Evolutionary conservation across 805 yeast species (phyloP), one percentile per base, ranked within the genome.

Genomic region (Wickerhamiella brachini): DNA sequence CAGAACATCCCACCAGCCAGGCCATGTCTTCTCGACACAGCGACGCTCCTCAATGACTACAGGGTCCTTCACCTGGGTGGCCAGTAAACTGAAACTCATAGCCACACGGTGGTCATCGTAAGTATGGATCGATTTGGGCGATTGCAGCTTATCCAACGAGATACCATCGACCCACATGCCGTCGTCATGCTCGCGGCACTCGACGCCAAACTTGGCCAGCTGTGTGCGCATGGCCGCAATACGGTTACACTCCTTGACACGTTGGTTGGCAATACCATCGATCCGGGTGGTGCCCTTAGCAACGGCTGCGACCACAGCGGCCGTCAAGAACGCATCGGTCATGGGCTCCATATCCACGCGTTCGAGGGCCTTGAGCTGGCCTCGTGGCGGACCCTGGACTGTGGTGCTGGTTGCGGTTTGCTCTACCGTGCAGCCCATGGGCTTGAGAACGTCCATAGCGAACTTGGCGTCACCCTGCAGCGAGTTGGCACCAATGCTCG

Each of bases 51-150:
- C 79, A 53, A 93, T 79, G 56, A 80, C 71, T 1, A 84, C 90
- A 1, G 85, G 80, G 3, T 71, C 72, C 1, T 62, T 60, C 48
- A 78, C 75, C 60, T 85, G 72, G 37, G 95, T 87, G 3, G 96
- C 90, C 49, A 93, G 70, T 53, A 93, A 72, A 3, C 95, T 85
- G 68, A 93, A 84, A 52, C 95, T 85, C 98, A 93, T 93, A 9
- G 98, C 98, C 26, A 93, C 97, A 62, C 98, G 79, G 67, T 93
- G 98, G 62, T 93, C 98, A 67, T 93, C 98, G 62, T 87, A 93
- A 1, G 95, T 74, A 55, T 76, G 71, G 1, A 63, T 62, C 2
- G 72, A 62, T 1, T 70, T 64, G n/a, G 44, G 44, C 7, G 20
- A 24, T 50, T 73, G 64, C 12, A 34, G 34, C 15, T 12, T 26